Conservation (phyloP, 1,139 yeast species). For the Martiniozyma asiatica region DNA sequence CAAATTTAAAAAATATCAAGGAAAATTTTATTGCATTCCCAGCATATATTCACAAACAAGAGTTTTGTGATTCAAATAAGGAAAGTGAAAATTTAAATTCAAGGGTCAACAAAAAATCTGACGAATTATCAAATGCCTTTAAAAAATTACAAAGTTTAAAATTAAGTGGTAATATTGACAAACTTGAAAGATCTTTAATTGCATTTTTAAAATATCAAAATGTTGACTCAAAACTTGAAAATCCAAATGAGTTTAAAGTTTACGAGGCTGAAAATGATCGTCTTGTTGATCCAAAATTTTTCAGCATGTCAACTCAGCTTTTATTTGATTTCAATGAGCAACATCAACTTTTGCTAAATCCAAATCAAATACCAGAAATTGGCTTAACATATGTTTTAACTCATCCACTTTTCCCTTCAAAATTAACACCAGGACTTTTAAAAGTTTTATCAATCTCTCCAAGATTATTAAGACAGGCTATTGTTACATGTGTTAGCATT, state of each 20-base stretch:
- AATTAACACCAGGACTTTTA: slow-evolving; percentile 43
- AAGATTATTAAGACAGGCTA: slow-evolving; percentile 66
- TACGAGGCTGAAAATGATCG: slow-evolving; percentile 61
- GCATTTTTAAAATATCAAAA: slow-evolving; percentile 17
- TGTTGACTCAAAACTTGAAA: slow-evolving; percentile 8
- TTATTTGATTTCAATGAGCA: slow-evolving; percentile 13
- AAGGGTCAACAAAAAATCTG: slow-evolving; percentile 8
- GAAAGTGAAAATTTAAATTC: slow-evolving; percentile 5
- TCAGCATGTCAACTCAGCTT: slow-evolving; percentile 32
- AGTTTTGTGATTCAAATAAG: slow-evolving; percentile 15
- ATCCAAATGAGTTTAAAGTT: slow-evolving; percentile 24
- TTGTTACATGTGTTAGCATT: slow-evolving; percentile 65
- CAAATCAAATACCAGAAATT: slow-evolving; percentile 36
- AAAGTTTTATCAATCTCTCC: slow-evolving; percentile 34
- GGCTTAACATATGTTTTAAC: slow-evolving; percentile 66
- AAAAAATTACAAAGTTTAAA: slow-evolving; percentile 15
- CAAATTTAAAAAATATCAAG: slow-evolving; percentile 3
- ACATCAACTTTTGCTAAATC: slow-evolving; percentile 9
- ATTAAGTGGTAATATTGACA: slow-evolving; percentile 9
- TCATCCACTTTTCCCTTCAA: slow-evolving; percentile 72
- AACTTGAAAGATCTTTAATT: slow-evolving; percentile 15
- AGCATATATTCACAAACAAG: slow-evolving; percentile 7
- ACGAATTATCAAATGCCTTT: slow-evolving; percentile 12
- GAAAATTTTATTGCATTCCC: slow-evolving; percentile 8
- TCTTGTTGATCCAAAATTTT: slow-evolving; percentile 49